Evolutionary conservation across 352 stramenopile species (phyloP), one percentile per base, ranked within the genome.

Genomic region (Phytophthora tentaculata): DNA sequence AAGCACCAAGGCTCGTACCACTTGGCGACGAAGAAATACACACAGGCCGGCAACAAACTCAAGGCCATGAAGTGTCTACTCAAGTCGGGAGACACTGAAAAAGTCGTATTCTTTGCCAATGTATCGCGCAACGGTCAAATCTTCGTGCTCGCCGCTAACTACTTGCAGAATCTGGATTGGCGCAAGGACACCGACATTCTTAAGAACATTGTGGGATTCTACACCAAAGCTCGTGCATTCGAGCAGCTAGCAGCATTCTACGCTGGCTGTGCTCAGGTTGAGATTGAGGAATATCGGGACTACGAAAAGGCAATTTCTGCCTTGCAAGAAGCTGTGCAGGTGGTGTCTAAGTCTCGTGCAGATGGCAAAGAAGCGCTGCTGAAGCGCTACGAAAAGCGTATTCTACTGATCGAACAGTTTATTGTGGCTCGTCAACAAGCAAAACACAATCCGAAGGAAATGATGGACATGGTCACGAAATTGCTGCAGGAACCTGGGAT

Each of bases 21-120:
- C 53, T 69, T 98, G 29, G 96, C 96, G 17, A 98, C 91, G 32
- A 98, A 98, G 63, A 98, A 98, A 60, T 99, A 98, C 74, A 98
- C 95, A 0, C 90, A 98, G 66, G 94, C 94, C 1, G 95, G 94
- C 14, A 86, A 98, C 56, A 95, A 94, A 19, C 71, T 97, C 20
- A 90, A 96, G 56, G 96, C 95, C 16, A 97, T 99, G 83, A 98
- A 98, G 70, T 98, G 95, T 64, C 73, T 99, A 55, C 80, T 99
- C 54, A 97, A 97, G 72, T 97, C 87, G 16, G 96, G 96, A 17
- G 94, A 99, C 69, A 98, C 91, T 19, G 96, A 98, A 67, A 97
- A 96, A 51, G 81, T 95, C n/a, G 90, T 98, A 32, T 97, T 97
- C 72, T 99, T 98, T 63, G 94, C 96, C 37, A 97, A 93, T 57